Evolutionary conservation across 192 early-diverging fungal genomes (phyloP).

Genomic region (Backusella circina): DNA sequence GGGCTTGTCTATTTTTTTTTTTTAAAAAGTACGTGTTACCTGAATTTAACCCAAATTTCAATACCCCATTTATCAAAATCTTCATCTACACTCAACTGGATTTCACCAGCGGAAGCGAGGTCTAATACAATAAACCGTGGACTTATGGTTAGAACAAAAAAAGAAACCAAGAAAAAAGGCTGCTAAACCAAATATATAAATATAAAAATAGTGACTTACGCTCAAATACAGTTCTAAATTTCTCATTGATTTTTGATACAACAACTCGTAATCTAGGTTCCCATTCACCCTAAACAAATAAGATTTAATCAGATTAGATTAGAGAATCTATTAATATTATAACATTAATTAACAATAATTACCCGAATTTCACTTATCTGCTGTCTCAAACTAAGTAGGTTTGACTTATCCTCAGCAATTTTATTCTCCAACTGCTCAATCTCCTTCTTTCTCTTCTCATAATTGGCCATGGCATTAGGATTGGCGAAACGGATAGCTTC

Average conservation of each 20-base stretch:
- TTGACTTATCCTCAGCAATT: neutral
- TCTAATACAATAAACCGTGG: constrained; percentile 25
- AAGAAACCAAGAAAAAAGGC: neutral
- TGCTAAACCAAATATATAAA: neutral
- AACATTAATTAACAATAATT: neutral
- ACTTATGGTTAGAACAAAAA: neutral
- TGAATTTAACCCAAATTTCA: constrained; percentile 93
- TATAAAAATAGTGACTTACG: neutral
- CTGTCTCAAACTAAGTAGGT: neutral
- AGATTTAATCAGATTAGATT: neutral
- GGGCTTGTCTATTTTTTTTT: too few relatives aligned
- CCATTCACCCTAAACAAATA: constrained; percentile 58
- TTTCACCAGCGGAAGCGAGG: constrained; percentile 79
- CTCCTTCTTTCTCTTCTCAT: constrained; percentile 50
- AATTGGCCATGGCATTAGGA: constrained; percentile 61
- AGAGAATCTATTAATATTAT: neutral
- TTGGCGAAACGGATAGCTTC: constrained; percentile 51
- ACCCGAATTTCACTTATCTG: neutral
- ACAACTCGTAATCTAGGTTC: constrained; percentile 57
- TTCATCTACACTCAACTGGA: constrained; percentile 61
- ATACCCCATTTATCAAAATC: constrained; percentile 93
- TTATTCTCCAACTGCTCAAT: neutral
- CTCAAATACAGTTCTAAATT: constrained; percentile 12
- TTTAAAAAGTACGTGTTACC: constrained; percentile 32
- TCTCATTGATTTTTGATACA: constrained; percentile 57